Evolutionary conservation across 306 rosid genomes (phyloP), one percentile per base, ranked within the genome.

Genomic region (Erythrophleum fordii): DNA sequence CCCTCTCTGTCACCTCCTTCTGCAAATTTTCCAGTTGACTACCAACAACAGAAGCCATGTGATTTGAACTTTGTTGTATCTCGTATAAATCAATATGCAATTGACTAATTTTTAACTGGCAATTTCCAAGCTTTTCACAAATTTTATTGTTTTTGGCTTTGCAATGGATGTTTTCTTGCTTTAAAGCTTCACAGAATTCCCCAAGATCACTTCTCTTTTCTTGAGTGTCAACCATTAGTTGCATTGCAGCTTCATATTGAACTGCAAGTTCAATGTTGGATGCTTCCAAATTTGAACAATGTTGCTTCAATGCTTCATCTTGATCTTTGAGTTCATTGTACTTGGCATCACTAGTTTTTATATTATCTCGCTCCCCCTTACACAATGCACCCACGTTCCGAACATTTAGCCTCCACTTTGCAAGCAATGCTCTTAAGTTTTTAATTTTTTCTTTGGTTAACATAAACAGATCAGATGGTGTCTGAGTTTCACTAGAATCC

Each of bases 221-320:
- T 77, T 82, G 93, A 87, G 83, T 53, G 34, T 76, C 88, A 52
- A 61, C 83, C 77, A 91, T 76, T 75, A 87, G 89, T 68, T 85
- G 89, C 82, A 86, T 91, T 41, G 80, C 46, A 76, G 84, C 90
- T 86, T 95, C 99, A 79, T 60, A 93, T 70, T 91, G 85, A 91
- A 91, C 90, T 53, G 81, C 69, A 76, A 92, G 91, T 77, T 93
- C 98, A 72, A 95, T 82, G 82, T 87, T 89, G 77, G 87, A 85
- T 51, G 90, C 90, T 84, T 89, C 94, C 88, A 90, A 76, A 86
- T 71, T 82, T 65, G 87, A 81, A 64, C 85, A 86, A 66, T 88
- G 90, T 53, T 88, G 90, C 90, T 83, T 83, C 87, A 90, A 81
- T 78, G 81, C 90, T 72, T 91, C 91, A 75, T 82, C 85, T 41